Base-by-base conservation (phyloP, 441 rosid genomes). In the Erodium moschatum region DNA sequence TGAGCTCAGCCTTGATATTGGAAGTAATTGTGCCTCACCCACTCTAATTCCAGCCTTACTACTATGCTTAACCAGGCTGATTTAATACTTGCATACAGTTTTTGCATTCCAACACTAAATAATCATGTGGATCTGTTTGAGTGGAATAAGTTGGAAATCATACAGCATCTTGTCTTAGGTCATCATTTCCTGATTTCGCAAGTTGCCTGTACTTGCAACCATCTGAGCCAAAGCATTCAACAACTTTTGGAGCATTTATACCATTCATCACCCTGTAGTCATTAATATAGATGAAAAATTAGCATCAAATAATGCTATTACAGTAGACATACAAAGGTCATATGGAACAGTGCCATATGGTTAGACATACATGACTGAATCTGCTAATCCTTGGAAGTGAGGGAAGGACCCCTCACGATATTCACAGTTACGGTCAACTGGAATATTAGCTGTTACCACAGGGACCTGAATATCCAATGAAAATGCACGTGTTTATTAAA, bases 141-240 rank as follows among this genome's bases (percentile, higher is more conserved):
- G 18, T 3, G 40, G 6, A 42, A 63, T 27, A 15, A 33, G 52
- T 29, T 67, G 21, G 64, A 72, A 77, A 72, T 68, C 97, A 75
- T 79, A 94, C 99, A 74, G 99, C 97, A 87, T 94, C 99, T 79
- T 94, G 99, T 89, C 99, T 84, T 68, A 94, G 89, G 82, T 94
- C 99, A 79, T 94, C 99, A 74, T 91, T 94, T 78, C 96, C 97
- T 74, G 97, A 94, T 84, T 94, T 94, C 70, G 97, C 99, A 33
- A 94, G 89, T 74, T 94, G 99, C 65, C 89, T 88, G 80, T 94
- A 94, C 78, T 73, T 88, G 64, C 74, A 79, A 69, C 97, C 99
- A 87, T 94, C 99, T 69, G 97, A 94, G 69, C 94, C 99, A 79
- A 84, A 60, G 80, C 99, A 91, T 77, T 91, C 97, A 75, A 94